Conservation (phyloP, 495 filamentous ascomycete species). For the Neurospora africana region DNA sequence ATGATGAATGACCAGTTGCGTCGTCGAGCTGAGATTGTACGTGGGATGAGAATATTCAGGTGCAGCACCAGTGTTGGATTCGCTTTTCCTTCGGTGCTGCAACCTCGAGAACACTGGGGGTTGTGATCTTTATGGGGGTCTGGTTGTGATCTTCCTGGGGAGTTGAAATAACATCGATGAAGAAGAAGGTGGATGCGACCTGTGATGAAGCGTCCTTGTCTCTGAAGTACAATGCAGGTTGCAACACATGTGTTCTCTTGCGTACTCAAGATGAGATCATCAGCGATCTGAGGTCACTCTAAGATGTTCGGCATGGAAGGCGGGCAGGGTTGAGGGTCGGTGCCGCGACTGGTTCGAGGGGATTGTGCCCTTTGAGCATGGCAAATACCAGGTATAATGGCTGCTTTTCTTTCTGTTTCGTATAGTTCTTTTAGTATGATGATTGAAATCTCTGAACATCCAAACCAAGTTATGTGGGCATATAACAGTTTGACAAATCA, state of each 20-base stretch:
- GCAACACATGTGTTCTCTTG: not conserved
- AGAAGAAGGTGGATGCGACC: not conserved
- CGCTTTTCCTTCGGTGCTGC: not conserved
- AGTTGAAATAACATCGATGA: not conserved
- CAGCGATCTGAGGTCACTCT: not conserved
- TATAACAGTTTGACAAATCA: not conserved
- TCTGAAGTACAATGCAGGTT: not conserved
- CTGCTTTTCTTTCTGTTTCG: not conserved
- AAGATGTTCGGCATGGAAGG: not conserved
- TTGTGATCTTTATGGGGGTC: not conserved
- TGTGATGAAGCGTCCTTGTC: not conserved
- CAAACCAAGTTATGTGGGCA: not conserved
- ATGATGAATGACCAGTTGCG: not conserved
- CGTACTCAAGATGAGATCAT: not conserved
- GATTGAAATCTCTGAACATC: not conserved
- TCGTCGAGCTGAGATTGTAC: not conserved
- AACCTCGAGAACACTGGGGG: not conserved
- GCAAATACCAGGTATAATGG: not conserved
- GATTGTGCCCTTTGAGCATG: not conserved
- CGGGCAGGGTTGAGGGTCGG: not conserved
- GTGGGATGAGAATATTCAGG: not conserved
- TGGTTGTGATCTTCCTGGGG: not conserved
- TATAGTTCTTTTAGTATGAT: not conserved
- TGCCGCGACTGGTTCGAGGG: not conserved
- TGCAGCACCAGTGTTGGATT: not conserved